Evolutionary conservation across 176 grass and related monocot genomes (phyloP), one percentile per base, ranked within the genome.

Genomic region (Lolium perenne): DNA sequence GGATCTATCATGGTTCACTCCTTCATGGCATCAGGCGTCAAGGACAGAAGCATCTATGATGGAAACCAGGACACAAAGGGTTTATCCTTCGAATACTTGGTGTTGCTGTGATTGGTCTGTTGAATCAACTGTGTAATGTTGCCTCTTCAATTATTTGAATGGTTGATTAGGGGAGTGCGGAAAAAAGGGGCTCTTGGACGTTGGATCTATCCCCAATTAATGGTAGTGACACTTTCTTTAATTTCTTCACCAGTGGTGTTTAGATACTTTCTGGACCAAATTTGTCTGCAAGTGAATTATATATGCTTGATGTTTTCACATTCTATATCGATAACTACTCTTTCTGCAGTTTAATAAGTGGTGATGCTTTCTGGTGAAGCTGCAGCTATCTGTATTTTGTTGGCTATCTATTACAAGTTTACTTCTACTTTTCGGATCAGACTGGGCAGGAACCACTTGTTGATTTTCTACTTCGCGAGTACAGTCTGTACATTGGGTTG

Each of bases 61-160:
- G 49, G 70, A 67, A 74, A 74, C 57, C 23, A 64, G 29, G 60
- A 62, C 8, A 59, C 40, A 18, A 47, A 67, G 7, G 68, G 35
- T 84, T 84, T 71, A 83, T 67, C 70, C 55, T 51, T 62, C 10
- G 23, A 64, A 61, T 49, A 81, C 16, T n/a, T 51, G 79, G 65
- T 4, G 51, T 21, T 55, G 12, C 29, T 82, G 18, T 41, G 64
- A 67, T 66, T 16, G 12, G 48, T 15, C 53, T 54, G 47, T 22
- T 82, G 0, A 20, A 56, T 22, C 26, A 55, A 69, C 51, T 55
- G n/a, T 10, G 48, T 70, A 68, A 55, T 41, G 15, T 23, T 55
- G 9, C 38, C 26, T 70, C 16, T 56, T 55, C 10, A 15, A 56
- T 23, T 41, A 47, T 70, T 54, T 68, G 48, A 29, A 55, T 70